A percentile compares a stretch with the other conserved stretches of the same genome.
Evolutionary conservation across 768 basidiomycete genomes (phyloP).

Genomic region (Cystobasidium onofrii): DNA sequence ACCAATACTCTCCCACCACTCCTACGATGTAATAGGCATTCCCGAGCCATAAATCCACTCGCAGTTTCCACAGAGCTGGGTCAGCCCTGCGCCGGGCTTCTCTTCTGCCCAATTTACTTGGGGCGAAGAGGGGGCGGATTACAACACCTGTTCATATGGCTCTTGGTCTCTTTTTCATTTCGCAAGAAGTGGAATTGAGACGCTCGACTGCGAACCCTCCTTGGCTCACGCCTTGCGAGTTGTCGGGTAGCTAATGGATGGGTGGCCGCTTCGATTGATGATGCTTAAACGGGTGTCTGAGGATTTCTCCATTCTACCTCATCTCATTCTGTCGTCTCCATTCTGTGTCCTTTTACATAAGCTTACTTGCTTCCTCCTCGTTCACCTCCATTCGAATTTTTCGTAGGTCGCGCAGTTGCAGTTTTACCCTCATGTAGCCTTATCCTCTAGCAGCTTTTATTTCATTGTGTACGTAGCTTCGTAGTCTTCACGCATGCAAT

Average conservation of each 20-base stretch:
- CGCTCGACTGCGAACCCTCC: conserved; percentile 32
- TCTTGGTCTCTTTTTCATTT: background rate
- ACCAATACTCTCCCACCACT: background rate
- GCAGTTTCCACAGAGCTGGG: conserved; percentile 32
- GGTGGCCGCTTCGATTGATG: conserved; percentile 22
- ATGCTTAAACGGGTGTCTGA: conserved; percentile 30
- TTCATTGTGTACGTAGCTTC: conserved; percentile 17
- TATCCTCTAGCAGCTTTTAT: background rate
- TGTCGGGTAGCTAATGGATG: conserved; percentile 13
- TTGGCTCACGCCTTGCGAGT: background rate
- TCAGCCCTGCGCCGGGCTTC: conserved; percentile 25
- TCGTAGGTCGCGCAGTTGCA: too few relatives aligned
- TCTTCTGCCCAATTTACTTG: background rate
- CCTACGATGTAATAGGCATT: conserved; percentile 19
- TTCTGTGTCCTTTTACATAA: background rate
- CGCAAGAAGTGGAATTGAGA: background rate
- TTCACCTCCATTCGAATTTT: background rate
- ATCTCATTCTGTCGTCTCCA: background rate
- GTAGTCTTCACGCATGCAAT: background rate
- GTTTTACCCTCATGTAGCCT: background rate
- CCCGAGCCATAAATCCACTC: conserved; percentile 32
- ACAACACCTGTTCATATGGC: background rate
- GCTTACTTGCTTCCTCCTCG: background rate
- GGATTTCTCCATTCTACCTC: background rate
- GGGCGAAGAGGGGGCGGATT: background rate